Evolutionary conservation across 495 filamentous ascomycete genomes (phyloP), one percentile per base, ranked within the genome.

Genomic region (Trichoderma erinaceum): DNA sequence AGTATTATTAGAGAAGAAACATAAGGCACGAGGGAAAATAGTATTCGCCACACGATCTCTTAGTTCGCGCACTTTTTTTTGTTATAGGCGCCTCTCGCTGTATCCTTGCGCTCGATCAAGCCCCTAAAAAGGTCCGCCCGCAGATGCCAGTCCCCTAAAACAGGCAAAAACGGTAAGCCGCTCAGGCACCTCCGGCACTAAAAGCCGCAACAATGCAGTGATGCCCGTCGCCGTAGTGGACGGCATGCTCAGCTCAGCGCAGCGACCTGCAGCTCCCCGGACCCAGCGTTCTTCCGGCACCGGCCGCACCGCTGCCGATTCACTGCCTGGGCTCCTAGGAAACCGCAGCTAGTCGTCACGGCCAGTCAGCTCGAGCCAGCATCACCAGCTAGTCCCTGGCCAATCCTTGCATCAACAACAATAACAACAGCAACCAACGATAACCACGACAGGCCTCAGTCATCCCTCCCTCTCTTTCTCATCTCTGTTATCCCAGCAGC

Each of bases 351-450:
- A 61, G 13, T 61, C 56, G 56, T 61, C 56, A 61, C 25, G 10
- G 5, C n/a, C 44, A 48, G 44, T 56, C 15, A 50, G 13, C 46
- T 38, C 35, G 12, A 27, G 23, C 58, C 32, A 32, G 13, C 61
- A 64, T 52, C 48, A 25, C 48, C 16, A 52, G 18, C 48, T 21
- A 52, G 48, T n/a, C 48, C 7, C 18, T 23, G 48, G 8, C 43
- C 43, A 52, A 52, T 52, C 48, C 50, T 50, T n/a, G 41, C 4
- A 29, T 29, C 29, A 35, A 46, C 7, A 21, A 50, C 44, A 46
- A 66, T 38, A 65, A 56, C 50, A 18, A 50, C 48, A 50, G n/a
- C 23, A 68, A 46, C n/a, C 64, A 32, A 18, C n/a, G 44, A 52
- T 25, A 27, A 27, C 41, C 48, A 52, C 18, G 18, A 52, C 48